A percentile compares a stretch with the other conserved stretches of the same genome.
phyloP scores from a whole-genome alignment of 2,329 filamentous ascomycete genomes.

The Fusarium fujikuroi region DNA sequence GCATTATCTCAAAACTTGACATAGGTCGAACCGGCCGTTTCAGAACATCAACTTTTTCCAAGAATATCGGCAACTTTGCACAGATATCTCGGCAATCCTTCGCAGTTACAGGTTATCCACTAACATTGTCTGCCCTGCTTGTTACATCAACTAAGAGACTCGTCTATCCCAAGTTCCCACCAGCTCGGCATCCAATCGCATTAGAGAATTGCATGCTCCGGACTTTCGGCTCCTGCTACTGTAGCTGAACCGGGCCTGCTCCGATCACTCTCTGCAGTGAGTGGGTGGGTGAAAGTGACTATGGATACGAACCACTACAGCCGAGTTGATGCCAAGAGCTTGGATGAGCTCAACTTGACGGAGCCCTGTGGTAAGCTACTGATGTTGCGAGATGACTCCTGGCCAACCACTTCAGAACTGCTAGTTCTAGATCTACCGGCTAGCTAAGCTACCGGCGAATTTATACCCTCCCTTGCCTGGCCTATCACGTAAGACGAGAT shows the following conservation, averaged over 20 bases:
- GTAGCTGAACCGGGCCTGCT: neutral
- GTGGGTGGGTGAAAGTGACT: neutral
- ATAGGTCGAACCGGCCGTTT: conserved; percentile 8
- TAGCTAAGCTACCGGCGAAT: conserved; percentile 13
- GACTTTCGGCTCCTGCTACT: conserved; percentile 15
- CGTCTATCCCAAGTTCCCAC: conserved; percentile 19
- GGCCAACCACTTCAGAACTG: conserved; percentile 10
- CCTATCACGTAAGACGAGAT: conserved; percentile 8
- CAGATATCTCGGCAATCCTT: neutral
- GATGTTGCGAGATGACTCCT: neutral
- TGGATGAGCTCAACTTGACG: neutral
- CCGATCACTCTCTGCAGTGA: neutral
- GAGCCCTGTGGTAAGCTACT: conserved; percentile 12
- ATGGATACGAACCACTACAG: neutral
- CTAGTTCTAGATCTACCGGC: conserved; percentile 11
- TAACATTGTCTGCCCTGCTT: conserved; percentile 2
- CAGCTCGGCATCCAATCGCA: conserved; percentile 24
- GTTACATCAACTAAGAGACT: conserved; percentile 3
- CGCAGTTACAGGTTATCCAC: neutral
- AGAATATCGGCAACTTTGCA: neutral
- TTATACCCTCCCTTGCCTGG: neutral
- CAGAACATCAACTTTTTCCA: neutral
- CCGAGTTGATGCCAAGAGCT: neutral
- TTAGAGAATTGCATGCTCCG: conserved; percentile 6
- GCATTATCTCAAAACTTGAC: conserved; percentile 6